Evolutionary conservation across 2,329 filamentous ascomycete genomes (phyloP).

Genomic region (Alternaria atra): DNA sequence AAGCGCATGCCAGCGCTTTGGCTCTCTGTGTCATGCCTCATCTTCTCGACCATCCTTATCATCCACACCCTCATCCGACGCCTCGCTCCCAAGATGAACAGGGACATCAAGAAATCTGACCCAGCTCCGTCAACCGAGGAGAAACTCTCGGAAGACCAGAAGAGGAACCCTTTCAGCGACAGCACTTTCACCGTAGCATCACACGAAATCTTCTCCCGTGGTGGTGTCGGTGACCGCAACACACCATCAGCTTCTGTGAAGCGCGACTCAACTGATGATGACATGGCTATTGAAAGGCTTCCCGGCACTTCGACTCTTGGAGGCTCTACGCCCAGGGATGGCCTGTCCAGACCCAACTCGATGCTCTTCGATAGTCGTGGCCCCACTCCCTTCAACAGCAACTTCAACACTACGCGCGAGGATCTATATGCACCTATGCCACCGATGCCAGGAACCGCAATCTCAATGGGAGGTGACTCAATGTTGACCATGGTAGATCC

Average conservation of each 20-base stretch:
- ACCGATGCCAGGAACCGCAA: background rate
- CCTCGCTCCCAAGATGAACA: conserved; percentile 18
- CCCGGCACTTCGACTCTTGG: conserved; percentile 30
- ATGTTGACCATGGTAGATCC: conserved; percentile 28
- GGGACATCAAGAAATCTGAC: conserved; percentile 6
- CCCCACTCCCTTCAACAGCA: conserved; percentile 33
- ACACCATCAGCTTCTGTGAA: conserved; percentile 15
- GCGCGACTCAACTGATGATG: conserved; percentile 25
- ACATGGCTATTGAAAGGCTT: conserved; percentile 35
- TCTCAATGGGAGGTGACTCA: conserved; percentile 12
- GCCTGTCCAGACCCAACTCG: conserved; percentile 31
- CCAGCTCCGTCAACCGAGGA: background rate
- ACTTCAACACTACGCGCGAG: conserved; percentile 26
- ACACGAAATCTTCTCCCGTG: background rate
- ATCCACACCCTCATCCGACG: conserved; percentile 43
- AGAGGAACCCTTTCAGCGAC: conserved; percentile 14
- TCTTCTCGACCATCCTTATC: conserved; percentile 40
- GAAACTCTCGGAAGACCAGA: conserved; percentile 3
- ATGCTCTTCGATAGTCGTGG: conserved; percentile 34
- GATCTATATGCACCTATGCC: conserved; percentile 16
- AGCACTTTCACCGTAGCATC: conserved; percentile 8
- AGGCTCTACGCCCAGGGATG: conserved; percentile 27
- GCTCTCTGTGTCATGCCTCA: conserved; percentile 43
- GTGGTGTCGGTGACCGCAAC: conserved; percentile 5
- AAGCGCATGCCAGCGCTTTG: conserved; percentile 44